A percentile compares a stretch with the other conserved stretches of the same genome.
These are phyloP conservation scores for Haberlea rhodopensis DNA, from an alignment of 257 asterid species.

Conservation along the genomic window DNA sequence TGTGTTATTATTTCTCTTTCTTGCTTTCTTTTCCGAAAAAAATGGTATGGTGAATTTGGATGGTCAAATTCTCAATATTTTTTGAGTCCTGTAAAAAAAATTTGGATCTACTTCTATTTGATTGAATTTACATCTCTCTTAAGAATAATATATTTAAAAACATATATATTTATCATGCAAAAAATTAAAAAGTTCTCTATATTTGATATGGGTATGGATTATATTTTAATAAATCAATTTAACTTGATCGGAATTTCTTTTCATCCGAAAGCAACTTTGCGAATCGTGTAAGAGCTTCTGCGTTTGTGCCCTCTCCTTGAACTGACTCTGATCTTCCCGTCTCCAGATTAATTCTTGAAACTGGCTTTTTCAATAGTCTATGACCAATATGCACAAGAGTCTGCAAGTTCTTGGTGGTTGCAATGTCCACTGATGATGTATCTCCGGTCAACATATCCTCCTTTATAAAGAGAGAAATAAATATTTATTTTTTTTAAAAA, in stretches of 20 bases:
- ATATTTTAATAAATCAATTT: no score
- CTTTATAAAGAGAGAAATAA: conserved; percentile 6
- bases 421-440: conserved; percentile 35
- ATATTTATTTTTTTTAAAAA: background rate
- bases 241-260: conserved; percentile 18
- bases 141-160: no score
- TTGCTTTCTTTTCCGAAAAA: no score
- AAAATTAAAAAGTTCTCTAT: no score
- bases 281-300: conserved; percentile 45
- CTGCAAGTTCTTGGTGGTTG: conserved; percentile 32
- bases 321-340: conserved; percentile 38
- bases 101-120: no score
- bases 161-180: no score
- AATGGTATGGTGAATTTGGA: no score
- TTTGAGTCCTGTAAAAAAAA: no score
- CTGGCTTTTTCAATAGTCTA: conserved; percentile 30
- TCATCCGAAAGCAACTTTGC: conserved; percentile 41
- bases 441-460: conserved; percentile 39
- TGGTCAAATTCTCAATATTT: no score
- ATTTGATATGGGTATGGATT: no score
- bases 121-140: no score
- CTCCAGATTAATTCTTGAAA: conserved; percentile 45
- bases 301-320: conserved; percentile 47
- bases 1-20: no score
- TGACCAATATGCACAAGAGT: conserved; percentile 34